phyloP scores from a whole-genome alignment of 495 filamentous ascomycete species.

The Podospora bellae-mahoneyi region DNA sequence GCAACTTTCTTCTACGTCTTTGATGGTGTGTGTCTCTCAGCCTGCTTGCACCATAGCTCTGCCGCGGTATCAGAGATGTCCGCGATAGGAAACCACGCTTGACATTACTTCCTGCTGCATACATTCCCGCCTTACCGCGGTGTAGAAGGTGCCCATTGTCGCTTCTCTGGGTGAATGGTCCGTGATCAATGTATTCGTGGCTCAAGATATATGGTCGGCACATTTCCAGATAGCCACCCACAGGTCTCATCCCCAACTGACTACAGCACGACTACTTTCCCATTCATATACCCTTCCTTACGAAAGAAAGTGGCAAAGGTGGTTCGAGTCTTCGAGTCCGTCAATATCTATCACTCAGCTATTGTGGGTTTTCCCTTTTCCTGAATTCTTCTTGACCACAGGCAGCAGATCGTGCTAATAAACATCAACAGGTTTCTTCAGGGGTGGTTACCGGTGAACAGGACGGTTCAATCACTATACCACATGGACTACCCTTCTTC shows the following conservation, averaged over 20 bases:
- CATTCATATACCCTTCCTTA: background rate
- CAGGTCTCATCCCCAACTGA: background rate
- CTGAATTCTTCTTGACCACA: background rate
- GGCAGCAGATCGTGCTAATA: background rate
- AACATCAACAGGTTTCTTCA: background rate
- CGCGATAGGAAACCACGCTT: background rate
- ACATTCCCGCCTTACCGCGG: background rate
- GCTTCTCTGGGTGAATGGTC: background rate
- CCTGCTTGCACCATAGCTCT: slow-evolving; percentile 1
- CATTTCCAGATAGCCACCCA: background rate
- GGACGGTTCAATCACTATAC: background rate
- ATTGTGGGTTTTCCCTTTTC: background rate
- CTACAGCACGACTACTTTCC: background rate
- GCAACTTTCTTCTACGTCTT: background rate
- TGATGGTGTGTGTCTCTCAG: slow-evolving; percentile 1
- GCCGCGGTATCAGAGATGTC: background rate
- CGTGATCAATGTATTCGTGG: background rate
- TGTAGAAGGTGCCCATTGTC: background rate
- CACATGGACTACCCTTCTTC: background rate
- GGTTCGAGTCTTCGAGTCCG: background rate
- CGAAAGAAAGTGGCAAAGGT: background rate
- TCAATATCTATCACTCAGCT: background rate
- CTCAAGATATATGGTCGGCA: background rate
- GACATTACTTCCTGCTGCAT: background rate
- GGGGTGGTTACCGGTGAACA: background rate